phyloP scores from a whole-genome alignment of 73 alveolate species.

The Paramecium primaurelia region DNA sequence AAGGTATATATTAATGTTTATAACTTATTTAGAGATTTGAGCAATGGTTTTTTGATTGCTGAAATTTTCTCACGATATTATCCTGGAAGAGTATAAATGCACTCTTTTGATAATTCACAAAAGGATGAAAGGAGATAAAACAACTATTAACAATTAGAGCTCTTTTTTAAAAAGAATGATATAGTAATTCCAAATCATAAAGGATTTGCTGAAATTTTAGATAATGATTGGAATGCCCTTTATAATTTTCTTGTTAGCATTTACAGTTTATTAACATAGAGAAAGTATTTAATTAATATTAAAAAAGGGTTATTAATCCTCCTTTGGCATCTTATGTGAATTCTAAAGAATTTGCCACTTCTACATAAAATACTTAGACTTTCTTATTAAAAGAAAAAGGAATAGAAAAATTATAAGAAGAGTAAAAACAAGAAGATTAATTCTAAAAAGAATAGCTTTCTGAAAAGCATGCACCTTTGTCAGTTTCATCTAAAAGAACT shows the following conservation, averaged over 20 bases:
- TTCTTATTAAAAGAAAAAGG: conserved; percentile 59
- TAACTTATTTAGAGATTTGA: conserved; percentile 60
- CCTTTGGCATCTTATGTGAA: conserved; percentile 58
- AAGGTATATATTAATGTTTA: conserved; percentile 39
- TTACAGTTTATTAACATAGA: conserved; percentile 42
- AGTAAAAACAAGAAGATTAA: conserved; percentile 28
- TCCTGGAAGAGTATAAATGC: conserved; percentile 84
- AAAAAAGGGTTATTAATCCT: conserved; percentile 49
- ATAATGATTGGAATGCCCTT: conserved; percentile 40
- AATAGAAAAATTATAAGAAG: conserved; percentile 47
- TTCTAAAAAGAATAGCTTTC: neutral
- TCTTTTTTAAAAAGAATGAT: conserved; percentile 53
- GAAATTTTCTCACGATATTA: conserved; percentile 90
- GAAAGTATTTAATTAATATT: conserved; percentile 32
- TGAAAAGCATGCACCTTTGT: conserved; percentile 49
- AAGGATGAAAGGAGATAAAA: conserved; percentile 60
- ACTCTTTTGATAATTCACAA: conserved; percentile 76
- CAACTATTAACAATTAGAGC: conserved; percentile 43
- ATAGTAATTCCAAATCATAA: conserved; percentile 34
- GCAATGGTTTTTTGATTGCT: conserved; percentile 92
- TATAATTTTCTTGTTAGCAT: conserved; percentile 27
- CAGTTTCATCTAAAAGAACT: conserved; percentile 64
- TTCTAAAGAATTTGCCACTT: conserved; percentile 54
- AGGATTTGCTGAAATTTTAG: conserved; percentile 36
- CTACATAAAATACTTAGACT: conserved; percentile 49